Evolutionary conservation across 1,139 yeast species (phyloP).

Genomic region (Maudiozyma humilis): DNA sequence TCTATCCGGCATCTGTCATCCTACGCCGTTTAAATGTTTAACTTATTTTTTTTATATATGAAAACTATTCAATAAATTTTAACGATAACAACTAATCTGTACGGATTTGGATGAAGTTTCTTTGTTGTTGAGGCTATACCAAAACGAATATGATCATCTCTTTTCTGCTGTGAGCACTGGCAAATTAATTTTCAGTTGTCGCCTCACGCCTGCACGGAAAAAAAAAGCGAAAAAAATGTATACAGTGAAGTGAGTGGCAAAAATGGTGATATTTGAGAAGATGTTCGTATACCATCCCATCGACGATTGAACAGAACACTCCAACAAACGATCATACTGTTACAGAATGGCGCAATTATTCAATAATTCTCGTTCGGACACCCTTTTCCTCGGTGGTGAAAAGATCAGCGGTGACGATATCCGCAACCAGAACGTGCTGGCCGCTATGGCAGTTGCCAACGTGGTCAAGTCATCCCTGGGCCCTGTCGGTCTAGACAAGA

Average conservation of each 20-base stretch:
- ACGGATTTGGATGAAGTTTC: no score
- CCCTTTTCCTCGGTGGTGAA: slow-evolving; percentile 91
- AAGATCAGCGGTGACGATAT: slow-evolving; percentile 94
- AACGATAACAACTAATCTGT: background rate
- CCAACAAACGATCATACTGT: background rate
- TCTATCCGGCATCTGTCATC: background rate
- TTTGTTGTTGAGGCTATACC: no score
- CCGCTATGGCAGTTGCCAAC: slow-evolving; percentile 94
- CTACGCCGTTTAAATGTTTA: background rate
- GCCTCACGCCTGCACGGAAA: background rate
- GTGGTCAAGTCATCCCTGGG: slow-evolving; percentile 95
- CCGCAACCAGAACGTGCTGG: slow-evolving; percentile 90
- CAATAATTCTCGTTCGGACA: slow-evolving; percentile 76
- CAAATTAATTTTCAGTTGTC: no score
- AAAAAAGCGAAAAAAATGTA: background rate
- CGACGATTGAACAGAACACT: background rate
- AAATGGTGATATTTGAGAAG: background rate
- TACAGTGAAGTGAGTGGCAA: slow-evolving; percentile 2
- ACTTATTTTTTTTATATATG: background rate
- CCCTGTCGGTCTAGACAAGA: slow-evolving; percentile 96
- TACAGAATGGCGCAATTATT: slow-evolving; percentile 45
- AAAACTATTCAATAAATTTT: background rate
- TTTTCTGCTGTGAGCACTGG: no score
- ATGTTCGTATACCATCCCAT: background rate
- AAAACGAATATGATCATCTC: no score